These are phyloP conservation scores for Nelumbo lutea DNA, from an alignment of 164 flowering plant species.

Conservation along the genomic window DNA sequence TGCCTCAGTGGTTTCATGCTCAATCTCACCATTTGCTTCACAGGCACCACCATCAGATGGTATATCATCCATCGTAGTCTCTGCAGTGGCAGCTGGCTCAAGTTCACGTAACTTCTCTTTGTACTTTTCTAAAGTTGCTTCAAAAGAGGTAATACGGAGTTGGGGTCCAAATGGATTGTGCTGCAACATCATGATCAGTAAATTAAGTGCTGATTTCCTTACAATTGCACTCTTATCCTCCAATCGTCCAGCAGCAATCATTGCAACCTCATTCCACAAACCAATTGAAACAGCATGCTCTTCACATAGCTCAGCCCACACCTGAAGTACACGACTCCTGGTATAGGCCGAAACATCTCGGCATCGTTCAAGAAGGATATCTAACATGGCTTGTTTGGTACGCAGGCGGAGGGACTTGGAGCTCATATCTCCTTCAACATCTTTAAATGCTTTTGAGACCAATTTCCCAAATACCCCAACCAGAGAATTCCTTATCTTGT, in stretches of 20 bases:
- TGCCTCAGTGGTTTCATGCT: conserved; percentile 26
- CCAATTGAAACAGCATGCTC: conserved; percentile 90
- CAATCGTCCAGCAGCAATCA: conserved; percentile 85
- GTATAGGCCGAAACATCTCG: conserved; percentile 96
- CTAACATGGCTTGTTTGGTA: conserved; percentile 96
- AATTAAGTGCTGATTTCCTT: conserved; percentile 82
- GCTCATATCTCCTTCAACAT: conserved; percentile 76
- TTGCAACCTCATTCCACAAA: conserved; percentile 92
- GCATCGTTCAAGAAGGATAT: conserved; percentile 84
- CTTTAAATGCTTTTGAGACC: conserved; percentile 74
- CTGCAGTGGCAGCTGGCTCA: conserved; percentile 38
- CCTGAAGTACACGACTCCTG: conserved; percentile 94
- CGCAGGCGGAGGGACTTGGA: conserved; percentile 72
- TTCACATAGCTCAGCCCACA: conserved; percentile 97
- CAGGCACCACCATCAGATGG: conserved; percentile 31
- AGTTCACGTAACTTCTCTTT: conserved; percentile 64
- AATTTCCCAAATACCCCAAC: conserved; percentile 87
- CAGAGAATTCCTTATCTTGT: conserved; percentile 94
- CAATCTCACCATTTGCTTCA: conserved; percentile 47
- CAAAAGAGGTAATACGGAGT: conserved; percentile 76
- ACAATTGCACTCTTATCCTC: conserved; percentile 97
- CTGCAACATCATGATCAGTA: conserved; percentile 89
- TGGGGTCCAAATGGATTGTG: conserved; percentile 99
- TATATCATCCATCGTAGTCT: conserved; percentile 33
- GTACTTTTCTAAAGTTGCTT: conserved; percentile 85